Evolutionary conservation across 2,329 filamentous ascomycete species (phyloP), one percentile per base, ranked within the genome.

Genomic region (Pseudopyrenochaeta lycopersici): DNA sequence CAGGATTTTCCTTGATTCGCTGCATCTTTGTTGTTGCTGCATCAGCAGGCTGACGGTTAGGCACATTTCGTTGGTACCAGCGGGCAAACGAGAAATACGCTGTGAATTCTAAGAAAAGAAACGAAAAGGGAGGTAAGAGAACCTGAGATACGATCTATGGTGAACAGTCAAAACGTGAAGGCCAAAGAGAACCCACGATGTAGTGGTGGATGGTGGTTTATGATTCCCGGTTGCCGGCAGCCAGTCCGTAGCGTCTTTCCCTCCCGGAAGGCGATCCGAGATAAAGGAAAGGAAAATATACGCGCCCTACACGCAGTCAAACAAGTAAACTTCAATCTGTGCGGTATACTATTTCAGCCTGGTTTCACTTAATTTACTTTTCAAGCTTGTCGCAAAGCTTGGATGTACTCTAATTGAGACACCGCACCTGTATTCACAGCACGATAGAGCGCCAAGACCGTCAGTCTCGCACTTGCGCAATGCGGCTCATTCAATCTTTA

Each of bases 11-110:
- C 40, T 40, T 39, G 35, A 21, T 32, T 41, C 33, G 27, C 35
- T 51, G 29, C 21, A 11, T 35, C 27, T 33, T 17, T 29, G 33
- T 41, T 33, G 21, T 23, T n/a, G 20, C 39, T 27, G 29, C 35
- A 23, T 46, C 3, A 18, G 20, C 14, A 38, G 4, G 41, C 49
- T 56, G 27, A 45, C 23, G 41, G 21, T 30, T 32, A 49, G 23
- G 17, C 30, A 14, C 39, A 29, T 46, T 27, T 40, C 23, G 18
- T 41, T 21, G 14, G 11, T 9, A 17, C 17, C n/a, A 27, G 15
- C 9, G 10, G 21, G 23, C 40, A 29, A n/a, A 17, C 9, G 18
- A 6, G 17, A 9, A 14, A 7, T 21, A 23, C 40, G 23, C 23
- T n/a, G 7, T 30, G 15, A 21, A 18, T 42, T 42, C 17, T 39